Conservation (phyloP, 495 filamentous ascomycete genomes). For the Trichoderma asperelloides region DNA sequence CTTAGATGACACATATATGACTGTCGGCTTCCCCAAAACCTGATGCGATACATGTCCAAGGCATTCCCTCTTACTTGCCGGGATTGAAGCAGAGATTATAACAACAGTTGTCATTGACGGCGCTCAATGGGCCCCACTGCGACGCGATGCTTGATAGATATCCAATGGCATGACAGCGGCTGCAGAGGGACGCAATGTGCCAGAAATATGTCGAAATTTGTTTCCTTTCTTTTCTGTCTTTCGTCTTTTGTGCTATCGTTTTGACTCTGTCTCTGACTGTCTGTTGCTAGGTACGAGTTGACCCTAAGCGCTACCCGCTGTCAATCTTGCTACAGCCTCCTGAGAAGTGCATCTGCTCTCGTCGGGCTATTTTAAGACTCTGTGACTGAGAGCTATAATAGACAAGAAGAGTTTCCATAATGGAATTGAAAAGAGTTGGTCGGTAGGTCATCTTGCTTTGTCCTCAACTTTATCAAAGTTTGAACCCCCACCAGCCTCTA, state of each 20-base stretch:
- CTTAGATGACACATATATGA: neutral
- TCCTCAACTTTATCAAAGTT: neutral
- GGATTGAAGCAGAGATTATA: neutral
- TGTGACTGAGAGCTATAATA: slow-evolving; percentile 33
- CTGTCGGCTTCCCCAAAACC: neutral
- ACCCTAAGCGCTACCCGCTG: slow-evolving; percentile 41
- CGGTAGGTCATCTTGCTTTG: neutral
- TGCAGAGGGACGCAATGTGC: slow-evolving; percentile 6
- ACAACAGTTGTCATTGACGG: neutral
- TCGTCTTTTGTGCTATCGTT: slow-evolving; percentile 39
- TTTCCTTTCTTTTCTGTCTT: slow-evolving; percentile 11
- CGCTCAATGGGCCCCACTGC: neutral
- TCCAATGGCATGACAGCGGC: slow-evolving; percentile 4
- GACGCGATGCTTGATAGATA: slow-evolving; percentile 1
- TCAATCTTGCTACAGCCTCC: slow-evolving; percentile 32
- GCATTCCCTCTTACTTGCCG: neutral
- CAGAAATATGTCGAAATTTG: slow-evolving; percentile 10
- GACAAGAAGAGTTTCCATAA: slow-evolving; percentile 1
- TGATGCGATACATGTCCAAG: neutral
- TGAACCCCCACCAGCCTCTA: neutral
- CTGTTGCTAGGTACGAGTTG: slow-evolving; percentile 35
- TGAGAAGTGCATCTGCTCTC: slow-evolving; percentile 19
- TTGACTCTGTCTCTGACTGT: slow-evolving; percentile 16
- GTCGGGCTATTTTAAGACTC: slow-evolving; percentile 36
- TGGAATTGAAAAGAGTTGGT: neutral